Percentiles rank a stretch among this genome's conserved stretches.
Evolutionary conservation across 2,329 filamentous ascomycete genomes (phyloP).

Genomic region (Triangularia verruculosa): DNA sequence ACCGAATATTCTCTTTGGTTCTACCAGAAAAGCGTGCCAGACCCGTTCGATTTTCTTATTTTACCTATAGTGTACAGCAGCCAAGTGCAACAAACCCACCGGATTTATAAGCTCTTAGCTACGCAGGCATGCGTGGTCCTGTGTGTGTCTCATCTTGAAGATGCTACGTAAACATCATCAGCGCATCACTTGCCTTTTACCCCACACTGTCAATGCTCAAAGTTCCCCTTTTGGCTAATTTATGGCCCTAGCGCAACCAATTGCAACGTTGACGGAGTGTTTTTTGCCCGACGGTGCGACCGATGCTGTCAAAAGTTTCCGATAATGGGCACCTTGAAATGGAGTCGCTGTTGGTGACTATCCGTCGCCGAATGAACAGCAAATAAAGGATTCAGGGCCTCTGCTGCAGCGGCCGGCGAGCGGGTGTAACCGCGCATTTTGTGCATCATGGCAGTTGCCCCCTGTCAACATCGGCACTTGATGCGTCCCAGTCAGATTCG

Average conservation of each 20-base stretch:
- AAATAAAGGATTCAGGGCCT: background rate
- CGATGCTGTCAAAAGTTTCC: background rate
- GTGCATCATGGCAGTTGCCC: background rate
- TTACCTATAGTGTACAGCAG: background rate
- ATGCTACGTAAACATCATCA: constrained; percentile 3
- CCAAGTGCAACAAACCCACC: background rate
- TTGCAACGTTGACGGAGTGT: background rate
- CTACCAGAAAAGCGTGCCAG: background rate
- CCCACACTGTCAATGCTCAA: background rate
- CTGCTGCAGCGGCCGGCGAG: too few relatives aligned
- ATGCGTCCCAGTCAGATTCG: too few relatives aligned
- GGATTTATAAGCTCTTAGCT: background rate
- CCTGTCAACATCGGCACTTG: background rate
- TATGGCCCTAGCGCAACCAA: background rate
- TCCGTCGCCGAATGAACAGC: background rate
- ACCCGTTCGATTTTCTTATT: background rate
- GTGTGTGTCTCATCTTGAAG: too few relatives aligned
- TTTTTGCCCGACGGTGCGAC: background rate
- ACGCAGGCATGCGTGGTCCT: too few relatives aligned
- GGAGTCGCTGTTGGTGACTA: background rate
- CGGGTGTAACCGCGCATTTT: background rate
- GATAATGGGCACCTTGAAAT: background rate
- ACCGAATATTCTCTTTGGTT: background rate
- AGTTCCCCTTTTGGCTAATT: background rate
- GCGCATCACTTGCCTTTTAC: background rate